phyloP scores from a whole-genome alignment of 2,329 filamentous ascomycete genomes.

The Didymellaceae sp. region DNA sequence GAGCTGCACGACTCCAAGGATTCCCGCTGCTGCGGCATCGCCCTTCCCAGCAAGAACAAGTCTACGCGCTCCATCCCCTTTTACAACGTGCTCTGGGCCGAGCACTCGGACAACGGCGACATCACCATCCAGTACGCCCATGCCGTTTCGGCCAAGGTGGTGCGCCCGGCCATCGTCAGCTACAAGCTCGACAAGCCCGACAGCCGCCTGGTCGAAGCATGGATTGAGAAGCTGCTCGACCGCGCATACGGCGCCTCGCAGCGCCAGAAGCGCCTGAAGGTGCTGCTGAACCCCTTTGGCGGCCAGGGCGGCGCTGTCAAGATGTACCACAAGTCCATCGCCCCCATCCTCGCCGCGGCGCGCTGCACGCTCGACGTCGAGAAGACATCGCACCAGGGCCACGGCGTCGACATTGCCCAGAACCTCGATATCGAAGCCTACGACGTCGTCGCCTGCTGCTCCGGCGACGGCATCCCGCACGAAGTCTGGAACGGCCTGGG shows the following conservation, averaged over 20 bases:
- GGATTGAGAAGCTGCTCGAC: conserved; percentile 69
- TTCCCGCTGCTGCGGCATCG: conserved; percentile 63
- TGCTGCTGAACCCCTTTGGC: conserved; percentile 89
- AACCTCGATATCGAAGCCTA: conserved; percentile 78
- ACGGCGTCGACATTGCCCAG: conserved; percentile 79
- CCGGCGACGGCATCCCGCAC: conserved; percentile 88
- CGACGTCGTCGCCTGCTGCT: conserved; percentile 87
- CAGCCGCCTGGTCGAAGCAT: conserved; percentile 60
- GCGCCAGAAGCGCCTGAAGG: conserved; percentile 77
- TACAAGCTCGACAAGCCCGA: conserved; percentile 65
- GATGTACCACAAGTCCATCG: conserved; percentile 75
- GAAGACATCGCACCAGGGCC: conserved; percentile 72
- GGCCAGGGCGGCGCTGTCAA: conserved; percentile 79
- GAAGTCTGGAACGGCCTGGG: conserved; percentile 95
- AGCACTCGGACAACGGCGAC: conserved; percentile 62
- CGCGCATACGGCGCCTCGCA: conserved; percentile 74
- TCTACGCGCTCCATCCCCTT: conserved; percentile 70
- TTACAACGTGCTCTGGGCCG: conserved; percentile 85
- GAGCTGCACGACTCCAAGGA: conserved; percentile 57
- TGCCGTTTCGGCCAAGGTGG: conserved; percentile 59
- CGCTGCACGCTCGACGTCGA: conserved; percentile 77
- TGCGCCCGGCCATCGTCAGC: conserved; percentile 67
- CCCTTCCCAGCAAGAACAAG: conserved; percentile 55
- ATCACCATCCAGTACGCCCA: conserved; percentile 77
- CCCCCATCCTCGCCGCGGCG: conserved; percentile 83